Conservation (phyloP, 2,329 filamentous ascomycete species). For the Metarhizium guizhouense region DNA sequence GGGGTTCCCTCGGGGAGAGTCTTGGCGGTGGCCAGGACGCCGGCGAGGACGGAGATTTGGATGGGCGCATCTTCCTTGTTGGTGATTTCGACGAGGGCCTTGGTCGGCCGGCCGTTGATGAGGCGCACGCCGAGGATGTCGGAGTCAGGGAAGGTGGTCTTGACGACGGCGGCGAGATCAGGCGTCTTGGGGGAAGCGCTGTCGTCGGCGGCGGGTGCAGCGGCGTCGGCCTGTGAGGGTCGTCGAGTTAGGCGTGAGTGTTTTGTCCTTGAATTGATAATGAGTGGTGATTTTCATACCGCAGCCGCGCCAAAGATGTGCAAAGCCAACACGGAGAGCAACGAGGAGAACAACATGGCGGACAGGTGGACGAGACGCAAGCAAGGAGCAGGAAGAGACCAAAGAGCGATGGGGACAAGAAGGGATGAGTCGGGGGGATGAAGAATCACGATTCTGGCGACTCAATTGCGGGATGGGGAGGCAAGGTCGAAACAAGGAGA, state of each 20-base stretch:
- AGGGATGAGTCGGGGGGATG: neutral
- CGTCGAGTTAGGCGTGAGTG: neutral
- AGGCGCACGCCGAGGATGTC: constrained; percentile 94
- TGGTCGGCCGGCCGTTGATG: constrained; percentile 81
- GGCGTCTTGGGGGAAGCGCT: neutral
- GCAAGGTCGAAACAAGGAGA: no score
- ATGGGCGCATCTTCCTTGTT: constrained; percentile 77
- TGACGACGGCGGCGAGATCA: constrained; percentile 42
- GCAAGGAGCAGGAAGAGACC: neutral
- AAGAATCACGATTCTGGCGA: neutral
- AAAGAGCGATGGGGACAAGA: neutral
- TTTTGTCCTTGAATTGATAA: neutral
- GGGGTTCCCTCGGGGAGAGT: constrained; percentile 36
- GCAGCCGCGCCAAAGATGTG: constrained; percentile 6
- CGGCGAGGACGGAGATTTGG: constrained; percentile 66
- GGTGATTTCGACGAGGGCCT: constrained; percentile 70
- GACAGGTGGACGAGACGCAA: neutral
- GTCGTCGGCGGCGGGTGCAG: constrained; percentile 4
- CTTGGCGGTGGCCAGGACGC: constrained; percentile 55
- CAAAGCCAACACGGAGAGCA: constrained; percentile 6
- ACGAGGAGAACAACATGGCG: constrained; percentile 7
- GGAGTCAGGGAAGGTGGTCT: constrained; percentile 55
- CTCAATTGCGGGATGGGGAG: neutral
- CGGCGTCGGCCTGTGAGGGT: constrained; percentile 6
- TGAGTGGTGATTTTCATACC: constrained; percentile 1